phyloP scores from a whole-genome alignment of 2,329 filamentous ascomycete genomes.

The Neofusicoccum kwambonambiense region DNA sequence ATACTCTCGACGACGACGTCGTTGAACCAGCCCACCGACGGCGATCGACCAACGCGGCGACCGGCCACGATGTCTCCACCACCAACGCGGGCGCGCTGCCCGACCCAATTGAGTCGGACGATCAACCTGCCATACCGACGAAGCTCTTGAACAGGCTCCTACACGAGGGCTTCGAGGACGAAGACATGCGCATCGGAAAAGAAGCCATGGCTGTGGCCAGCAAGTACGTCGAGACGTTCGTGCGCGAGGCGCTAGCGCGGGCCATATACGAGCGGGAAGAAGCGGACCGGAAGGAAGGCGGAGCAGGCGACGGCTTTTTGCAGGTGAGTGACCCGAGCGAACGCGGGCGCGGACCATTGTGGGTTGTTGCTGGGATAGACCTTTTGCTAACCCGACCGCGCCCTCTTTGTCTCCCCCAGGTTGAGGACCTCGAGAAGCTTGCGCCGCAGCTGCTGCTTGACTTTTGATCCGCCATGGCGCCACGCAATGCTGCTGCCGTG shows the following conservation, averaged over 20 bases:
- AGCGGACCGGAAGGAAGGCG: constrained; percentile 32
- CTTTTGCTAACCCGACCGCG: neutral
- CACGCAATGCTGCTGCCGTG: neutral
- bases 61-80: neutral
- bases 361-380: too few relatives aligned
- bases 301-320: constrained; percentile 59
- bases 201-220: constrained; percentile 75
- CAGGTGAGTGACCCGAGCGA: constrained; percentile 50
- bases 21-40: constrained; percentile 20
- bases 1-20: constrained; percentile 28
- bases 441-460: constrained; percentile 83
- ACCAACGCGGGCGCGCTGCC: constrained; percentile 6
- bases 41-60: constrained; percentile 10
- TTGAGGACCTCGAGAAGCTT: constrained; percentile 87
- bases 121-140: constrained; percentile 58
- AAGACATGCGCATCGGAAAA: constrained; percentile 69
- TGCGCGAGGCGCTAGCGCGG: constrained; percentile 81
- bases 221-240: constrained; percentile 89
- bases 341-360: too few relatives aligned
- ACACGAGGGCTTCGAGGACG: constrained; percentile 72
- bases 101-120: constrained; percentile 13
- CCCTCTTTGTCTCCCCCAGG: constrained; percentile 44
- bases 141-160: constrained; percentile 74
- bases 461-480: constrained; percentile 52
- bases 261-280: constrained; percentile 67